Percentiles rank a stretch among this genome's conserved stretches.
Evolutionary conservation across 257 asterid species (phyloP).

Genomic region (Marsdenia floribunda): DNA sequence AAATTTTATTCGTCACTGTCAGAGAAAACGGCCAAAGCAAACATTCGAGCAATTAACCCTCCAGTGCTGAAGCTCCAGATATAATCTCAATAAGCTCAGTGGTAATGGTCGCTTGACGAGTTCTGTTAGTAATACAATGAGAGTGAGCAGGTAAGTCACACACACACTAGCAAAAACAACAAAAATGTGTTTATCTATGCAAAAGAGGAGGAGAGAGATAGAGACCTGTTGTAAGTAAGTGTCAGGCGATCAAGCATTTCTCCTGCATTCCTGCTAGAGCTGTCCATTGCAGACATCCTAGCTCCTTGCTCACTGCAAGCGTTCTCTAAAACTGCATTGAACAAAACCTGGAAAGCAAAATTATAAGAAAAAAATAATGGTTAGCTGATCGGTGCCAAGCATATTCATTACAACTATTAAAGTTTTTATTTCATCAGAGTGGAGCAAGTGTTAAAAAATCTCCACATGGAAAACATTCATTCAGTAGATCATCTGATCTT

Average conservation of each 20-base stretch:
- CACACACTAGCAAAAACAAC: neutral
- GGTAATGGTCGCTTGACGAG: slow-evolving; percentile 97
- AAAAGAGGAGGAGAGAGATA: slow-evolving; percentile 21
- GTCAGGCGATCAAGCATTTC: slow-evolving; percentile 99
- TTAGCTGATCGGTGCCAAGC: neutral
- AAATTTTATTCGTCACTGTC: slow-evolving; percentile 47
- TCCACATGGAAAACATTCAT: neutral
- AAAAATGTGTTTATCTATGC: neutral
- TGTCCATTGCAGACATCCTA: slow-evolving; percentile 99
- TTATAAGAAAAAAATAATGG: neutral
- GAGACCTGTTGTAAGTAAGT: slow-evolving; percentile 88
- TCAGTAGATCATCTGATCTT: neutral
- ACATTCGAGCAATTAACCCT: slow-evolving; percentile 35
- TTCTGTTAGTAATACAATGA: slow-evolving; percentile 36
- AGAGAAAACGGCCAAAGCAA: slow-evolving; percentile 8
- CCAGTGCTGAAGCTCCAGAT: slow-evolving; percentile 92
- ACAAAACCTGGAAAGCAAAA: slow-evolving; percentile 57
- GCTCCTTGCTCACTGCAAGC: slow-evolving; percentile 99
- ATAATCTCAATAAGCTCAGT: slow-evolving; percentile 87
- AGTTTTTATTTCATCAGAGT: neutral
- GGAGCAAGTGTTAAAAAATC: neutral
- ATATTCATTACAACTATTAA: neutral
- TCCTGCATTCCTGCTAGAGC: slow-evolving; percentile 99
- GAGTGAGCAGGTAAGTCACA: neutral
- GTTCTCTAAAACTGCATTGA: slow-evolving; percentile 87